A percentile compares a stretch with the other conserved stretches of the same genome.
Conservation (phyloP, 2,329 filamentous ascomycete species). For the Gaeumannomyces tritici region DNA sequence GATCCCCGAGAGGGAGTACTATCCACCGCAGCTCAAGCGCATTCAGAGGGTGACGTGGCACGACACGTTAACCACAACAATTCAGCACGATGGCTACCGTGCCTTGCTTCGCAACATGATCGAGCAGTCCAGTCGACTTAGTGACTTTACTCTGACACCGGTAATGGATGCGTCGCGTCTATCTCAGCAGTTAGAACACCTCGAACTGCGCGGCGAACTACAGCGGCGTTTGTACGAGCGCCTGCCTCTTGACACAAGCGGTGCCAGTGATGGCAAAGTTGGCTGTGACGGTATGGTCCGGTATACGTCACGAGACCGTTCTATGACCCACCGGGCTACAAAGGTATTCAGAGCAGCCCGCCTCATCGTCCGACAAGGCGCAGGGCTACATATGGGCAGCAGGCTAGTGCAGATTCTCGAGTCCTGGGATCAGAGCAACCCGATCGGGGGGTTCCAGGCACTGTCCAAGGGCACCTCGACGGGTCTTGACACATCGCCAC, state of each 20-base stretch:
- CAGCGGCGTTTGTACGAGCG: not conserved
- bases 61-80: no score
- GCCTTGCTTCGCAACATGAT: no score
- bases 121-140: no score
- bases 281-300: not conserved
- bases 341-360: not conserved
- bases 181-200: no score
- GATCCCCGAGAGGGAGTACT: constrained; percentile 48
- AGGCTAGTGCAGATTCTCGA: not conserved
- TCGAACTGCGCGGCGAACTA: no score
- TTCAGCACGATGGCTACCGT: no score
- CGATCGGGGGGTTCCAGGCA: constrained; percentile 33
- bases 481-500: constrained; percentile 9
- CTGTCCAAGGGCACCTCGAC: constrained; percentile 11
- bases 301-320: not conserved
- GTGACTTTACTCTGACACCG: no score
- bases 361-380: not conserved
- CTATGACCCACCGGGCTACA: not conserved
- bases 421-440: not conserved
- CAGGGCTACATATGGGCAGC: not conserved
- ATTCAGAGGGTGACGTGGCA: constrained; percentile 34
- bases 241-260: not conserved
- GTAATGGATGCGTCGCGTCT: no score
- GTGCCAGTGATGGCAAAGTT: not conserved
- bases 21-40: constrained; percentile 47